These are phyloP conservation scores for Beauveria rudraprayagi DNA, from an alignment of 2,329 filamentous ascomycete species.

Conservation along the genomic window DNA sequence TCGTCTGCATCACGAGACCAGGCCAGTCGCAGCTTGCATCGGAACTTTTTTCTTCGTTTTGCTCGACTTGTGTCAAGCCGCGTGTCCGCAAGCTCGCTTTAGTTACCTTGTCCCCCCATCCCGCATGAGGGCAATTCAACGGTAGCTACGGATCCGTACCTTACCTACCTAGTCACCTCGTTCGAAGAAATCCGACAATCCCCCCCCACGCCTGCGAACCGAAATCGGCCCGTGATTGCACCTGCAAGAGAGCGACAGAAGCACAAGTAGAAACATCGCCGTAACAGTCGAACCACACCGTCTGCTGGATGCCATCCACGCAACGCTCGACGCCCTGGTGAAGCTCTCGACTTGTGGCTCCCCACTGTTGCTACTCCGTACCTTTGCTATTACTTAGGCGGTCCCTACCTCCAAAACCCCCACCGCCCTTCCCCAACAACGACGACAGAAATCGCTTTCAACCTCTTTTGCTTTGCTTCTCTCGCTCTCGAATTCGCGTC, in stretches of 20 bases:
- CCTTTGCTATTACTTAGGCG: background rate
- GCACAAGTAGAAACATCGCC: background rate
- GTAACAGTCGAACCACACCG: background rate
- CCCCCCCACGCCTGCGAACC: background rate
- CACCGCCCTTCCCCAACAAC: constrained; percentile 12
- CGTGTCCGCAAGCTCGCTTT: constrained; percentile 1
- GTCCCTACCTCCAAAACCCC: background rate
- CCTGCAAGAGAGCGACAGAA: background rate
- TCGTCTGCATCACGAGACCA: background rate
- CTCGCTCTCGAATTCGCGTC: background rate
- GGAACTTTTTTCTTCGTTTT: background rate
- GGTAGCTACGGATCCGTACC: too few species aligned
- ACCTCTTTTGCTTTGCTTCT: background rate
- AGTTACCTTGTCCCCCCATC: background rate
- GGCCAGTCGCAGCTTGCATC: background rate
- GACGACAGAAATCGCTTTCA: background rate
- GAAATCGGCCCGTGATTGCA: background rate
- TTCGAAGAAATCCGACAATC: background rate
- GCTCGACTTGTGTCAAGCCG: background rate
- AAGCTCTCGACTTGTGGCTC: background rate
- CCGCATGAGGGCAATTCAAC: constrained; percentile 4
- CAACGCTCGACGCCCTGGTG: background rate
- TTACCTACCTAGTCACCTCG: background rate
- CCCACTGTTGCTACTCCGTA: background rate
- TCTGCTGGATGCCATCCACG: background rate